These are phyloP conservation scores for Talaromyces sp. DNA, from an alignment of 2,329 filamentous ascomycete genomes.

Conservation along the genomic window DNA sequence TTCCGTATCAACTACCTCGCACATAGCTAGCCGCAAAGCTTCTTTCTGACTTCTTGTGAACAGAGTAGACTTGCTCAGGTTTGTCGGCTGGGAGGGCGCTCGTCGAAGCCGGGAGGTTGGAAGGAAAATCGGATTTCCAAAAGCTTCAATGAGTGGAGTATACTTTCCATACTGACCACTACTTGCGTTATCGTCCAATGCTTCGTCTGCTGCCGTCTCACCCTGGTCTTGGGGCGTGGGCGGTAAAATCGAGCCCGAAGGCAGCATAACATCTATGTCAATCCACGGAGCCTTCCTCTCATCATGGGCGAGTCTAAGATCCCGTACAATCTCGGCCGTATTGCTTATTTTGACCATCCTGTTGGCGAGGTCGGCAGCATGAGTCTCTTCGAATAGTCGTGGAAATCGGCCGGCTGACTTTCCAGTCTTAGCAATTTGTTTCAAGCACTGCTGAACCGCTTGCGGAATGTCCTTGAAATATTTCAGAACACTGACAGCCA, in stretches of 20 bases:
- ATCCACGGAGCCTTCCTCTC: conserved; percentile 80
- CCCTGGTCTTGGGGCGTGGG: conserved; percentile 64
- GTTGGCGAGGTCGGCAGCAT: conserved; percentile 85
- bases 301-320: conserved; percentile 71
- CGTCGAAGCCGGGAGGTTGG: conserved; percentile 80
- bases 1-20: conserved; percentile 87
- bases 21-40: conserved; percentile 80
- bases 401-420: conserved; percentile 61
- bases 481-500: conserved; percentile 89
- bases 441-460: conserved; percentile 68
- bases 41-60: conserved; percentile 81
- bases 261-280: conserved; percentile 83
- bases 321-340: conserved; percentile 66
- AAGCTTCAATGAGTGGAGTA: conserved; percentile 68
- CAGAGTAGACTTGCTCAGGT: conserved; percentile 71
- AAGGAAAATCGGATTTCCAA: conserved; percentile 81
- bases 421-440: conserved; percentile 50
- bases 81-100: conserved; percentile 80
- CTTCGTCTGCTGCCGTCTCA: conserved; percentile 41
- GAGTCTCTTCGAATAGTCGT: conserved; percentile 79
- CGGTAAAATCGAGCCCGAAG: conserved; percentile 67
- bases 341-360: conserved; percentile 81
- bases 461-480: conserved; percentile 88
- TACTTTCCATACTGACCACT: conserved; percentile 68
- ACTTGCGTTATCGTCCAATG: conserved; percentile 24